These are phyloP conservation scores for Rhizophagus sp. DNA, from an alignment of 192 early-diverging fungal genomes.

Conservation along the genomic window DNA sequence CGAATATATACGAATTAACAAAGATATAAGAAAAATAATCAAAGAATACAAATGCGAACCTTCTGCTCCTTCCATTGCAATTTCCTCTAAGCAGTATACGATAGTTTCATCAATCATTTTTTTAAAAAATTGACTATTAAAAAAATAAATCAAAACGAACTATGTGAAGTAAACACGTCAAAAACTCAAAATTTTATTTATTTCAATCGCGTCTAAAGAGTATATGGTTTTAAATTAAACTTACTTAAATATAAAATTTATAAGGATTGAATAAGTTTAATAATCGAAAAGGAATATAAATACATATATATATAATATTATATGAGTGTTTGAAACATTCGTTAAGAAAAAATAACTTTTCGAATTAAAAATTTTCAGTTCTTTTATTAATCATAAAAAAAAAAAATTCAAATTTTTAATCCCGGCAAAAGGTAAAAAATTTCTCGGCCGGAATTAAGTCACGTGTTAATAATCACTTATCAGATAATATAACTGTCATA, in stretches of 20 bases:
- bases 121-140: background rate
- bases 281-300: too few species aligned
- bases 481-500: too few species aligned
- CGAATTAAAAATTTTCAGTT: too few species aligned
- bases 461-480: background rate
- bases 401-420: too few species aligned
- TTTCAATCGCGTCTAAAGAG: background rate
- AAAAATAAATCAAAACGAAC: background rate
- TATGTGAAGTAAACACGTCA: background rate
- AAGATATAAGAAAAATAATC: too few species aligned
- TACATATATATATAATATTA: too few species aligned
- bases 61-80: conserved; percentile 55
- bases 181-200: background rate
- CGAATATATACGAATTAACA: too few species aligned
- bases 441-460: too few species aligned
- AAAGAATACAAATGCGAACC: conserved; percentile 35
- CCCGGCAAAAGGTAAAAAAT: too few species aligned
- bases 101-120: conserved; percentile 56
- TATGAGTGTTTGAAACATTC: too few species aligned
- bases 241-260: background rate
- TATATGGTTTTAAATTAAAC: background rate
- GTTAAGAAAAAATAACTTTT: too few species aligned
- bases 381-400: too few species aligned
- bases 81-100: conserved; percentile 51
- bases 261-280: background rate